These are phyloP conservation scores for Dovyalis caffra DNA, from an alignment of 345 rosid genomes.

Conservation along the genomic window DNA sequence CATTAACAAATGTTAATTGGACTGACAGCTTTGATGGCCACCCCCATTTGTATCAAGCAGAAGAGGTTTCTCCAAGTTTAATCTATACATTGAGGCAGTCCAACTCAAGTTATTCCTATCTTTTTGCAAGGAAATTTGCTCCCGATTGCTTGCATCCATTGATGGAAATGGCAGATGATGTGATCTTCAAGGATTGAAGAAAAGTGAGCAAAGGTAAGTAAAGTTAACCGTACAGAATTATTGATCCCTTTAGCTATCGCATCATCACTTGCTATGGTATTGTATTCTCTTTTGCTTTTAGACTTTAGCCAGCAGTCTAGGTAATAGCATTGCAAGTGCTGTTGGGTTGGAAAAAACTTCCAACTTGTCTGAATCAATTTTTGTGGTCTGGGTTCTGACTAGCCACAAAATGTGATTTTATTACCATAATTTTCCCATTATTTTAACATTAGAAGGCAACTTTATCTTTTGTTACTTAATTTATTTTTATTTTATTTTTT, in stretches of 20 bases:
- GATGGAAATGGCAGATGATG: conserved; percentile 66
- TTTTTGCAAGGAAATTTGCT: conserved; percentile 80
- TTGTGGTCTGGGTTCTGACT: too few relatives aligned
- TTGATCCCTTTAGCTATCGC: not conserved
- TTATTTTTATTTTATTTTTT: too few relatives aligned
- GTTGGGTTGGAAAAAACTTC: not conserved
- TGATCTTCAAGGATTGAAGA: conserved; percentile 28
- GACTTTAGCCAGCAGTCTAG: not conserved
- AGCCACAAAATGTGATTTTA: not conserved
- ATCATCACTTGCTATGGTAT: not conserved
- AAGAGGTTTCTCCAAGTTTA: conserved; percentile 51
- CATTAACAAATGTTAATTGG: conserved; percentile 87
- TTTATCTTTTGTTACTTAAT: too few relatives aligned
- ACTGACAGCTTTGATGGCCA: conserved; percentile 71
- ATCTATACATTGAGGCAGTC: conserved; percentile 49
- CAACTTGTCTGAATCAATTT: too few relatives aligned
- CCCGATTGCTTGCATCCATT: conserved; percentile 61
- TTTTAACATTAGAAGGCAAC: not conserved
- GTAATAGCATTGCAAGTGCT: not conserved
- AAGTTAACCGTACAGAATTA: not conserved
- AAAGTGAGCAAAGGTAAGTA: not conserved
- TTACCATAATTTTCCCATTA: not conserved
- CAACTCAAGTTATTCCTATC: conserved; percentile 45
- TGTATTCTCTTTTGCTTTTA: not conserved
- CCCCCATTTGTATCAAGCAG: conserved; percentile 48